Evolutionary conservation across 139 green algal species (phyloP).

Genomic region (Mychonastes homosphaera): DNA sequence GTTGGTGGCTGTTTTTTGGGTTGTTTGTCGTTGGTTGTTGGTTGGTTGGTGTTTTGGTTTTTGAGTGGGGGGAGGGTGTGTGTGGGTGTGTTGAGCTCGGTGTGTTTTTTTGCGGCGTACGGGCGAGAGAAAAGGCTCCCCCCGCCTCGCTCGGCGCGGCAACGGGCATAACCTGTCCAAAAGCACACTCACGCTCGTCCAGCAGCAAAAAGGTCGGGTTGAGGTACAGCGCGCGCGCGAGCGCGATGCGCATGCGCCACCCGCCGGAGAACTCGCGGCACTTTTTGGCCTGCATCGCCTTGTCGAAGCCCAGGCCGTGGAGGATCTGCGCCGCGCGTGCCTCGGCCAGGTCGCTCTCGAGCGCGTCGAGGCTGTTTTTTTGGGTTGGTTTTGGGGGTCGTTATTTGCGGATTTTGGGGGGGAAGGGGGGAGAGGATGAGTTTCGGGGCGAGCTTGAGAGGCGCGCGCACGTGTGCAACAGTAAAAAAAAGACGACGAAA

Average conservation of each 20-base stretch:
- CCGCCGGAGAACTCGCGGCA: constrained; percentile 89
- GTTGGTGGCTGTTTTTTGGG: constrained; percentile 32
- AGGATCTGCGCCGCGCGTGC: constrained; percentile 72
- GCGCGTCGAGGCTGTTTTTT: constrained; percentile 52
- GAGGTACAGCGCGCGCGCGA: constrained; percentile 87
- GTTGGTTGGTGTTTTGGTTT: too few species aligned
- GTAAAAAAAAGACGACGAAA: neutral
- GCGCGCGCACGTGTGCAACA: constrained; percentile 14
- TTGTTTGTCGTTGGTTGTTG: too few species aligned
- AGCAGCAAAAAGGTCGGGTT: constrained; percentile 83
- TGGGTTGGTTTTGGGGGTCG: neutral
- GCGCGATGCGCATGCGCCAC: constrained; percentile 93
- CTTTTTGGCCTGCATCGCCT: constrained; percentile 68
- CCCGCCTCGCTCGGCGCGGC: too few species aligned
- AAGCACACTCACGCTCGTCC: constrained; percentile 37
- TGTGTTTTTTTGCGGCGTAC: too few species aligned
- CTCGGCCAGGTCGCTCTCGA: constrained; percentile 73
- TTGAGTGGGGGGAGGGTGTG: too few species aligned
- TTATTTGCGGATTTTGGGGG: too few species aligned
- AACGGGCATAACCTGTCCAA: neutral
- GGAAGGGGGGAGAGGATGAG: too few species aligned
- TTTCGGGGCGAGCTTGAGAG: too few species aligned
- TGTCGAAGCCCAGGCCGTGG: constrained; percentile 87
- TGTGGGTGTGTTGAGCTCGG: too few species aligned
- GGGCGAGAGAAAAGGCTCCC: too few species aligned